Evolutionary conservation across 352 stramenopile genomes (phyloP), one percentile per base, ranked within the genome.

Genomic region (Labyrinthula sp.): DNA sequence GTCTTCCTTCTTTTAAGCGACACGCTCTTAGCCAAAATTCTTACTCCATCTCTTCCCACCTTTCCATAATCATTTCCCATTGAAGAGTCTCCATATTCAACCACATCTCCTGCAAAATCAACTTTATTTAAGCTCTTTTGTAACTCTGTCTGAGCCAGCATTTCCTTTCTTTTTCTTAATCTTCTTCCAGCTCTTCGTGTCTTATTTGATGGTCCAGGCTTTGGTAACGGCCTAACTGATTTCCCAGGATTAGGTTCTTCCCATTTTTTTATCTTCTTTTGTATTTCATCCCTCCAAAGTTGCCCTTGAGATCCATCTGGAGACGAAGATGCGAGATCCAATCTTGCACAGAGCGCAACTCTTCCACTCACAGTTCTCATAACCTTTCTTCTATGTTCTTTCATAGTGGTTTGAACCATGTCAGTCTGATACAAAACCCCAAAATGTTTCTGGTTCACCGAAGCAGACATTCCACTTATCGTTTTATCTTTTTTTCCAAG

Each of bases 201-300:
- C 30, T 47, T 47, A 9, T 31, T 34, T 6, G 28, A 22, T 12
- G 43, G 40, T 20, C 28, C 18, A 10, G 43, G 43, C 10, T 45
- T 35, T 14, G 43, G 43, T 9, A 52, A 35, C 9, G 43, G 23
- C 5, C 43, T 31, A 24, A 45, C 47, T 6, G 43, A 45, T 28
- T 47, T 52, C 10, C 43, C 43, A 15, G 43, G 43, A 7, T 31
- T 31, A 31, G 43, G 43, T 0, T 31, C 43, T n/a, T 52, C 31
- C 43, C 43, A 52, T 28, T 52, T 52, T 40, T 50, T 24, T 1
- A 52, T 25, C 35, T 52, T 52, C 12, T 35, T 35, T 20, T 14
- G 17, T 14, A 52, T 52, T 28, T 52, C 43, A 15, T 27, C 23
- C 24, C 12, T 6, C 43, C 43, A 52, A 17, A 6, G 14, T 3